Evolutionary conservation across 2,329 filamentous ascomycete species (phyloP).

Genomic region (Ambrosiella cleistominuta): DNA sequence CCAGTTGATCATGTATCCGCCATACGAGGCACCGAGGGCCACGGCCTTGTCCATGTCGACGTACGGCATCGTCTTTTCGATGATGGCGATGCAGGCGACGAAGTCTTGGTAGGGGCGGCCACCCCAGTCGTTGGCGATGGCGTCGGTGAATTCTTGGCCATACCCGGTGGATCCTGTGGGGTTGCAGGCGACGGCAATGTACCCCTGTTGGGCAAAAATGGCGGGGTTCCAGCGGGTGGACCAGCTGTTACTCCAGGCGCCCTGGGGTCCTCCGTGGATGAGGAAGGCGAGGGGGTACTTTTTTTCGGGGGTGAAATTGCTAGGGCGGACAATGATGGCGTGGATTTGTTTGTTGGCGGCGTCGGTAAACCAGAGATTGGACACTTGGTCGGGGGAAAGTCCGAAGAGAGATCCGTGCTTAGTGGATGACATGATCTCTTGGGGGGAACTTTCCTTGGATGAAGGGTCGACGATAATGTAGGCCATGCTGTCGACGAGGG

Average conservation of each 20-base stretch:
- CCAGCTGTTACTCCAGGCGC: slow-evolving; percentile 60
- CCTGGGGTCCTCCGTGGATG: slow-evolving; percentile 71
- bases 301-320: slow-evolving; percentile 44
- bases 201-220: slow-evolving; percentile 74
- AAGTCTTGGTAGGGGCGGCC: slow-evolving; percentile 71
- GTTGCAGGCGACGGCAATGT: slow-evolving; percentile 66
- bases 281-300: slow-evolving; percentile 66
- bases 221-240: slow-evolving; percentile 74
- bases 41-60: slow-evolving; percentile 55
- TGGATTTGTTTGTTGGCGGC: slow-evolving; percentile 49
- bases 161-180: slow-evolving; percentile 72
- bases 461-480: slow-evolving; percentile 42
- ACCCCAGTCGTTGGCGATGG: slow-evolving; percentile 68
- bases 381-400: slow-evolving; percentile 43
- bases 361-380: slow-evolving; percentile 32
- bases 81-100: slow-evolving; percentile 58
- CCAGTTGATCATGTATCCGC: slow-evolving; percentile 74
- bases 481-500: slow-evolving; percentile 53
- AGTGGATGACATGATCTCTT: slow-evolving; percentile 41
- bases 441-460: slow-evolving; percentile 12
- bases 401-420: slow-evolving; percentile 50
- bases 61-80: slow-evolving; percentile 46
- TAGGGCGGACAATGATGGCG: slow-evolving; percentile 48
- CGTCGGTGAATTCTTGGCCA: slow-evolving; percentile 59
- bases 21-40: slow-evolving; percentile 57